Evolutionary conservation across 202 grass and related monocot genomes (phyloP).

Genomic region (Zoysia matrella): DNA sequence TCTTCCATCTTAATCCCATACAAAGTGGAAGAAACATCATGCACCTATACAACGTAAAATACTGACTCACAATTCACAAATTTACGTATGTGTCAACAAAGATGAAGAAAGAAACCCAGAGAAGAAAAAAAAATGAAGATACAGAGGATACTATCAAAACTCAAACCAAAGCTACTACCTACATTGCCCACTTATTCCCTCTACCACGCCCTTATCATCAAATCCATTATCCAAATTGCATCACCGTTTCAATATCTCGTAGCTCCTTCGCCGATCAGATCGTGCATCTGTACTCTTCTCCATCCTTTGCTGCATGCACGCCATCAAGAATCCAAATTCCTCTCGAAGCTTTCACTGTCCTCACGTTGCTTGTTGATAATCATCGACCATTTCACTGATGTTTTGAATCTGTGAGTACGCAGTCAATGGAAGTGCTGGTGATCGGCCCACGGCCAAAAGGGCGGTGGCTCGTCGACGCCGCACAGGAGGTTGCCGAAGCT

Average conservation of each 20-base stretch:
- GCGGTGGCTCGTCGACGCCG: slow-evolving; percentile 77
- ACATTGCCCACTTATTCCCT: slow-evolving; percentile 45
- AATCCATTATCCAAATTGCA: slow-evolving; percentile 28
- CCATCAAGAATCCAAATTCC: slow-evolving; percentile 32
- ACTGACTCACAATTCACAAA: slow-evolving; percentile 54
- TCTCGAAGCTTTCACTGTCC: not conserved
- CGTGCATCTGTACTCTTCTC: not conserved
- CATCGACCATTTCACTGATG: not conserved
- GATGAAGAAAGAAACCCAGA: not conserved
- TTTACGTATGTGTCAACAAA: slow-evolving; percentile 51
- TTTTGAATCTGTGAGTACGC: not conserved
- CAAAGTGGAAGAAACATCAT: not conserved
- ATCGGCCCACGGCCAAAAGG: slow-evolving; percentile 94
- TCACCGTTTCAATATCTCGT: not conserved
- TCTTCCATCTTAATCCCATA: too few species aligned
- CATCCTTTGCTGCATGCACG: not conserved
- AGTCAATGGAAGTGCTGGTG: slow-evolving; percentile 87
- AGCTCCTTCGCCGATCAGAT: not conserved
- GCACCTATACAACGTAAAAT: slow-evolving; percentile 48
- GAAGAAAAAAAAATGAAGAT: not conserved
- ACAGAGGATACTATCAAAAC: slow-evolving; percentile 39
- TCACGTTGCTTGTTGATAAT: not conserved
- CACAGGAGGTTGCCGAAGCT: slow-evolving; percentile 88
- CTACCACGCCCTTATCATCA: slow-evolving; percentile 7
- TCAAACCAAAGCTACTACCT: slow-evolving; percentile 49